A percentile compares a stretch with the other conserved stretches of the same genome.
These are phyloP conservation scores for Boletus bicolor DNA, from an alignment of 768 basidiomycete genomes.

Conservation along the genomic window DNA sequence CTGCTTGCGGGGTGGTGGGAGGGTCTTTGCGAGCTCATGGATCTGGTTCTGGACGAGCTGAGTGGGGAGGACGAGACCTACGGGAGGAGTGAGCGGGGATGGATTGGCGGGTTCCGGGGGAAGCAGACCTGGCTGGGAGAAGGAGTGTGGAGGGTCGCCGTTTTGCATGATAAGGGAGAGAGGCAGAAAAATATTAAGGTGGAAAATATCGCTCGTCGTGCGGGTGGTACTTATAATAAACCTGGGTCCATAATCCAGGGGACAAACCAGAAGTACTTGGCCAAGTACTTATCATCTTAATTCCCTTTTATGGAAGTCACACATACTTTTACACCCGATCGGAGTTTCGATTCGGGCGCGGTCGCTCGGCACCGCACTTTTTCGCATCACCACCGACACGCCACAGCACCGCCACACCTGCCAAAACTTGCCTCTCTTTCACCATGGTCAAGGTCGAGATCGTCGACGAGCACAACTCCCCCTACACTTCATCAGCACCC, in stretches of 20 bases:
- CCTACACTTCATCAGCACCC: constrained; percentile 72
- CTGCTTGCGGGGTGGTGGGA: constrained; percentile 85
- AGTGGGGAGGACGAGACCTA: constrained; percentile 62
- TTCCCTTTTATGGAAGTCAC: constrained; percentile 3
- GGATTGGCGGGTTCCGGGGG: background rate
- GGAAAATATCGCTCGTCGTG: constrained; percentile 16
- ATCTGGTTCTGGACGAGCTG: constrained; percentile 77
- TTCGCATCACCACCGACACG: constrained; percentile 21
- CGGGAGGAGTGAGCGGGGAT: background rate
- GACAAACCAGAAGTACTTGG: constrained; percentile 9
- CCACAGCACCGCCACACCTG: constrained; percentile 20
- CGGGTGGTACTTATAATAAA: constrained; percentile 27
- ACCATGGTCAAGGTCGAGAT: constrained; percentile 93
- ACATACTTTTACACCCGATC: constrained; percentile 10
- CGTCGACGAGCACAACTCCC: constrained; percentile 74
- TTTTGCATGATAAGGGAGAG: constrained; percentile 31
- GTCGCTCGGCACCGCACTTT: constrained; percentile 28
- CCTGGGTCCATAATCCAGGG: constrained; percentile 14
- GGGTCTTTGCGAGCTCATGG: constrained; percentile 74
- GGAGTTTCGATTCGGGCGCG: constrained; percentile 25
- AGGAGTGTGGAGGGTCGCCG: constrained; percentile 29
- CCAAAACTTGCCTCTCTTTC: background rate
- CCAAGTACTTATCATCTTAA: constrained; percentile 26
- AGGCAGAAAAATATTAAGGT: constrained; percentile 27
- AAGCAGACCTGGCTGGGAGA: constrained; percentile 32